Base-by-base conservation (phyloP, 2,329 filamentous ascomycete species). In the Raffaelea arxii region DNA sequence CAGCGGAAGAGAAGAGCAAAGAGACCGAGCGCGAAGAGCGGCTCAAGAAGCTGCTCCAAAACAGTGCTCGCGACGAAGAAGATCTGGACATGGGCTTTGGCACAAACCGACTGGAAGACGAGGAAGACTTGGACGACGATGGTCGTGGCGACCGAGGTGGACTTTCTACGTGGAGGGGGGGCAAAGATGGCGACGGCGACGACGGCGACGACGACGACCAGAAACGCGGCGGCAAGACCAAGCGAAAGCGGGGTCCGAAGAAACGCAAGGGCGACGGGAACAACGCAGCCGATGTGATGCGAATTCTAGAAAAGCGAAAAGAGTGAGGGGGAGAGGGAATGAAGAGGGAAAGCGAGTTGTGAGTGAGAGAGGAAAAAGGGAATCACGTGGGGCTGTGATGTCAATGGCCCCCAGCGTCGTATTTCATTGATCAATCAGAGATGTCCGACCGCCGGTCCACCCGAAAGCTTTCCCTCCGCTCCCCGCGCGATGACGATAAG, bases 31-130 rank as follows among this genome's bases (percentile, higher is more conserved):
- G 80, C 51, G 77, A 83, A 51, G 80, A 81, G 43, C 81, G 84
- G 7, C 78, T 82, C 44, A 83, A 80, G 62, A 83, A 78, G 53
- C 84, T 96, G 69, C 70, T 96, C 6, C 71, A 82, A 55, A 75
- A 75, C 49, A 78, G 81, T 46, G 84, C 86, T 54, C 78, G 90
- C 41, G 91, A 97, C 60, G 80, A 89, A 41, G 82, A 91, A 48
- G 91, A 98, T 65, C 76, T 98, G 66, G 92, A 98, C 59, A 78
- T 97, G 72, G 91, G 90, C 50, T 97, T 98, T 59, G 92, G 92
- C 27, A 86, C 82, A 19, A 92, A 84, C 58, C 77, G 91, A 24
- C 83, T 87, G 57, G 89, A 86, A 46, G 92, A 96, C 58, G 89
- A 90, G 43, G 90, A 90, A 49, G 90, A 94, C 53, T 77, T 84